Conservation (phyloP, 2,329 filamentous ascomycete species). For the Amylocarpus encephaloides region DNA sequence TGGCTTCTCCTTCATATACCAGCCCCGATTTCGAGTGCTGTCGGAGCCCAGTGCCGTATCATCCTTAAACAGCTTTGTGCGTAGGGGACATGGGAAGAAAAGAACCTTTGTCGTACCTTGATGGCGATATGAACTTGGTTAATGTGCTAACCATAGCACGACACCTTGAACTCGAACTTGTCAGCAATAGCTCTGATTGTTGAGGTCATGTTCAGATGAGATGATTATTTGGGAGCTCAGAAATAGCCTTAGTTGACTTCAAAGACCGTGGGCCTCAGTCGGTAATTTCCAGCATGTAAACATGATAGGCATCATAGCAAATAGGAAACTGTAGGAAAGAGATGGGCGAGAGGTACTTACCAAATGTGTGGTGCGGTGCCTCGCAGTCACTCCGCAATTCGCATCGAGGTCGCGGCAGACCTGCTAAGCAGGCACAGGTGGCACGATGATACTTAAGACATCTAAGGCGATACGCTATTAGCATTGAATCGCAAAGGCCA, state of each 20-base stretch:
- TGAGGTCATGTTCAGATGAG: constrained; percentile 8
- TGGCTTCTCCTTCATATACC: constrained; percentile 77
- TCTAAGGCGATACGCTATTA: not conserved
- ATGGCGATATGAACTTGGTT: not conserved
- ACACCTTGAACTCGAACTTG: constrained; percentile 4
- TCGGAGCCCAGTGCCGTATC: constrained; percentile 99
- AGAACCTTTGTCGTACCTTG: constrained; percentile 14
- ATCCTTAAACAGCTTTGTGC: constrained; percentile 49
- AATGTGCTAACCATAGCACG: not conserved
- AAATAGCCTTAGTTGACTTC: constrained; percentile 82
- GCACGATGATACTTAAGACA: no score
- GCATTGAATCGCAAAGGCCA: not conserved
- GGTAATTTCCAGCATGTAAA: constrained; percentile 84
- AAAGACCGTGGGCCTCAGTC: constrained; percentile 67
- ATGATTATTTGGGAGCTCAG: constrained; percentile 49
- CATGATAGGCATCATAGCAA: constrained; percentile 32
- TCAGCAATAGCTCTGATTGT: constrained; percentile 13
- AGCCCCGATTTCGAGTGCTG: constrained; percentile 34
- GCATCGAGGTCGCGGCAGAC: not conserved
- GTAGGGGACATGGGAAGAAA: not conserved
- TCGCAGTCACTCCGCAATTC: not conserved
- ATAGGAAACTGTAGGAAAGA: constrained; percentile 29
- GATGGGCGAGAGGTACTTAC: constrained; percentile 4
- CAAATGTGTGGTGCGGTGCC: no score
- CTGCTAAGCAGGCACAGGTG: not conserved